Base-by-base conservation (phyloP, 176 grass and related monocot genomes). In the Luzula sylvatica region DNA sequence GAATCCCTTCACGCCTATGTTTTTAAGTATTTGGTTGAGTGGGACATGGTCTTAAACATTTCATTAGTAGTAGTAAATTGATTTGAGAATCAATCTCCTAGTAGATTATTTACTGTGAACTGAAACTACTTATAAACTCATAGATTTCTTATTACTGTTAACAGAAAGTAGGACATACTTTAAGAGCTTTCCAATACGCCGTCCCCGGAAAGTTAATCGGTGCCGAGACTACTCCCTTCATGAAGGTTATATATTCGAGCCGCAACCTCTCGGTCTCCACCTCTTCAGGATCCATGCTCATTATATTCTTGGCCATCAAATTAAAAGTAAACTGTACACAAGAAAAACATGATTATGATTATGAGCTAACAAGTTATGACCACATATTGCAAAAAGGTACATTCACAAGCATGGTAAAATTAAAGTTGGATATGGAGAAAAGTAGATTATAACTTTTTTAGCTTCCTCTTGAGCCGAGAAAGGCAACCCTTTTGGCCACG, bases 241-340 rank as follows among this genome's bases (percentile, higher is more conserved):
- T 96, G 92, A 96, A 86, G 38, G 92, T 86, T 76, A 90, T 86
- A 75, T 90, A 89, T 71, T 89, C 84, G 23, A 20, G 51, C 46
- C 90, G 41, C 77, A 96, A 75, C 58, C 46, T 73, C 74, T 96
- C 84, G 28, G 90, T 86, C 70, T 96, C 85, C 11, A 70, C 70
- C 38, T 86, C 74, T 19, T 72, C 71, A 1, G 77, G 84, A 69
- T 86, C 74, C 81, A 96, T 89, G 71, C 81, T 96, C 74, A 96
- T 82, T 70, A 96, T 89, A 67, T 89, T 96, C 81, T 86, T 96
- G 4, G 85, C 90, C 90, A 89, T 96, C 81, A 96, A 69, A 58
- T 82, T 89, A 65, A 96, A 96, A 55, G 90, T 96, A 65, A 89
- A 89, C 90, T 96, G 78, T 74, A 68, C 44, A 59, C 56, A 47